These are phyloP conservation scores for Acacia melanoxylon DNA, from an alignment of 306 rosid species.

Conservation along the genomic window DNA sequence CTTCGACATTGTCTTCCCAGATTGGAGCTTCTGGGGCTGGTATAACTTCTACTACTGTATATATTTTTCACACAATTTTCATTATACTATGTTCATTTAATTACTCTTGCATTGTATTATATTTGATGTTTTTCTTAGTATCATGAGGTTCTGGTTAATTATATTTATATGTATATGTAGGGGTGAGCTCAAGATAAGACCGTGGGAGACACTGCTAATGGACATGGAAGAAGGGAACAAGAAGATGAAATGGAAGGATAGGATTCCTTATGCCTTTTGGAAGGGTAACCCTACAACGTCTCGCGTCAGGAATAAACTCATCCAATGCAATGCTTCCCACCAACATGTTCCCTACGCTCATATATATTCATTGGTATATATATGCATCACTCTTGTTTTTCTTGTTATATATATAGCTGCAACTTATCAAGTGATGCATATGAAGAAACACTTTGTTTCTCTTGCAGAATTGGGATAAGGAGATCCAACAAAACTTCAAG, in stretches of 20 bases:
- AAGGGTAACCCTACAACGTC: constrained; percentile 45
- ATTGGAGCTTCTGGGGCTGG: constrained; percentile 70
- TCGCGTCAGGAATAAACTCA: constrained; percentile 16
- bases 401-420: no score
- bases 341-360: constrained; percentile 44
- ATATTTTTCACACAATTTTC: not conserved
- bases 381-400: not conserved
- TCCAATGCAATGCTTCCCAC: constrained; percentile 39
- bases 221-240: constrained; percentile 40
- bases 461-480: constrained; percentile 38
- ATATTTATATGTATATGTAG: constrained; percentile 13
- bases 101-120: not conserved
- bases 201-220: constrained; percentile 40
- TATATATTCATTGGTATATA: constrained; percentile 35
- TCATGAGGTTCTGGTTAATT: not conserved
- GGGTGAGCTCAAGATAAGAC: constrained; percentile 46
- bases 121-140: no score
- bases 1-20: constrained; percentile 54
- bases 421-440: no score
- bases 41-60: constrained; percentile 30
- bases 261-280: constrained; percentile 57
- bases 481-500: constrained; percentile 23
- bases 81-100: not conserved
- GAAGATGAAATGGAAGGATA: constrained; percentile 42
- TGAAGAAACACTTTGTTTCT: not conserved